phyloP scores from a whole-genome alignment of 1,139 yeast genomes.

The Geotrichum armillariae region DNA sequence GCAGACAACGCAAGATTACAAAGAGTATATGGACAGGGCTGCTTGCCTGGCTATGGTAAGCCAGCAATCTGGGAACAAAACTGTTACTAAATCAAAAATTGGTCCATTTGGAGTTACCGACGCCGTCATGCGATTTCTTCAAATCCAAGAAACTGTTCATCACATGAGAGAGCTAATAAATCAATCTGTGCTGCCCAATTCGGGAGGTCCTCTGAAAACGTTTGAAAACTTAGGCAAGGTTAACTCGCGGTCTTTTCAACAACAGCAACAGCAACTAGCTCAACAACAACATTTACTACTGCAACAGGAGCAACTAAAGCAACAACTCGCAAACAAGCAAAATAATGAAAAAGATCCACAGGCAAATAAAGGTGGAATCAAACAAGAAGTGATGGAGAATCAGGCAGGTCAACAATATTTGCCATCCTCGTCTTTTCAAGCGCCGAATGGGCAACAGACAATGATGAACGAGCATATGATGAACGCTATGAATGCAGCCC shows the following conservation, averaged over 20 bases:
- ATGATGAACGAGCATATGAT: constrained; percentile 3
- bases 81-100: not conserved
- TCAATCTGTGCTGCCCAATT: constrained; percentile 46
- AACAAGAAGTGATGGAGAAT: constrained; percentile 11
- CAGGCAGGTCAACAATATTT: not conserved
- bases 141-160: constrained; percentile 75
- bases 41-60: constrained; percentile 1
- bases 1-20: constrained; percentile 49
- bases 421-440: constrained; percentile 3
- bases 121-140: constrained; percentile 65
- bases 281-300: constrained; percentile 8
- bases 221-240: constrained; percentile 46
- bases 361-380: constrained; percentile 1
- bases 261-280: constrained; percentile 16
- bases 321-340: constrained; percentile 21
- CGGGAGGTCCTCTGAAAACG: constrained; percentile 60
- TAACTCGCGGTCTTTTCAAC: constrained; percentile 8
- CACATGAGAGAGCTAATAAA: constrained; percentile 64
- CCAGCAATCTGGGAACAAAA: not conserved
- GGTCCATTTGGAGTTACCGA: constrained; percentile 59
- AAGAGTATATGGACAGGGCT: constrained; percentile 26
- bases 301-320: constrained; percentile 18
- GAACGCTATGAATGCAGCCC: constrained; percentile 8
- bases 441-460: constrained; percentile 21
- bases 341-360: not conserved